phyloP scores from a whole-genome alignment of 2,329 filamentous ascomycete genomes.

The Leptoxyphium fumago region DNA sequence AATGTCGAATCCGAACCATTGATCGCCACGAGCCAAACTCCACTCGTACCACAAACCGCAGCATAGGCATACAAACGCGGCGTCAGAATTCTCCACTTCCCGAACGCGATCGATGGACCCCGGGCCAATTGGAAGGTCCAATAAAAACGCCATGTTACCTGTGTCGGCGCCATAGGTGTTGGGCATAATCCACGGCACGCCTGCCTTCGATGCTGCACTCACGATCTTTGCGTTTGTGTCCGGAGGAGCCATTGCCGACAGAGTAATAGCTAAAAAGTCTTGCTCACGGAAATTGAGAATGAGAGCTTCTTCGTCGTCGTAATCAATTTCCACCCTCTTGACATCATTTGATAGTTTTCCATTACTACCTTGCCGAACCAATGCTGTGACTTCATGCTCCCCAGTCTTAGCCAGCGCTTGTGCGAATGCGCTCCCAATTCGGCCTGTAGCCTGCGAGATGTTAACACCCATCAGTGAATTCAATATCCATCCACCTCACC shows the following conservation, averaged over 20 bases:
- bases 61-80: not conserved
- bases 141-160: constrained; percentile 10
- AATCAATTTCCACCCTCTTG: constrained; percentile 29
- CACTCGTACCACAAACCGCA: constrained; percentile 26
- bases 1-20: constrained; percentile 24
- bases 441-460: constrained; percentile 20
- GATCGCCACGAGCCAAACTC: constrained; percentile 17
- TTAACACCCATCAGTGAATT: not conserved
- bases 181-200: constrained; percentile 25
- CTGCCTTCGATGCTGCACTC: constrained; percentile 22
- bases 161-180: constrained; percentile 22
- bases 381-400: constrained; percentile 35
- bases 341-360: constrained; percentile 27
- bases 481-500: no score
- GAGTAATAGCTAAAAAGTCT: constrained; percentile 25
- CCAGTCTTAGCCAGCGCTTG: constrained; percentile 28
- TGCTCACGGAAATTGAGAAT: constrained; percentile 23
- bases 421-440: constrained; percentile 24
- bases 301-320: constrained; percentile 27
- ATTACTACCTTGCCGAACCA: constrained; percentile 32
- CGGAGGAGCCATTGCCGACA: constrained; percentile 15
- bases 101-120: not conserved
- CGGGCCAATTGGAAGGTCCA: constrained; percentile 9
- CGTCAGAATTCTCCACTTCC: not conserved
- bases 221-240: constrained; percentile 19